A percentile compares a stretch with the other conserved stretches of the same genome.
Conservation (phyloP, 2,329 filamentous ascomycete species). For the Calycina herbarum region DNA sequence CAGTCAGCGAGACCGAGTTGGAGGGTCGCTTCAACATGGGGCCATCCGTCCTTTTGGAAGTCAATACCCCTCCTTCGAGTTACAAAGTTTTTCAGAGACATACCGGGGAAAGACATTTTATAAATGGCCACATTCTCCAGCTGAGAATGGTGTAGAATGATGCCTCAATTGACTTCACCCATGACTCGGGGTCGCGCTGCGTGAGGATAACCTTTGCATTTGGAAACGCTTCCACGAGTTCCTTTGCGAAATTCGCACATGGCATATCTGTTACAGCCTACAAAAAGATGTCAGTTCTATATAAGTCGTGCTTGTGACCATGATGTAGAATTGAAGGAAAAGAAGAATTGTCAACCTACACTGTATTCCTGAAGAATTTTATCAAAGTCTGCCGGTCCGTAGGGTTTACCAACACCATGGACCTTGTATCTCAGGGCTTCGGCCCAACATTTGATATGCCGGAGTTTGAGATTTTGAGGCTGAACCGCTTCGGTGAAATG, state of each 20-base stretch:
- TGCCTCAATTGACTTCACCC: constrained; percentile 1
- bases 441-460: neutral
- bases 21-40: neutral
- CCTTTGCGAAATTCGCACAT: constrained; percentile 5
- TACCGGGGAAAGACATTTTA: neutral
- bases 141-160: constrained; percentile 6
- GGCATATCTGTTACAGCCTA: constrained; percentile 8
- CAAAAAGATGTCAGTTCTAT: neutral
- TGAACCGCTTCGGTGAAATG: neutral
- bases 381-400: constrained; percentile 4
- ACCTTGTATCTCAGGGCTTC: constrained; percentile 3
- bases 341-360: neutral
- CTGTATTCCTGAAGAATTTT: constrained; percentile 6
- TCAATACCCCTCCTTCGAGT: neutral
- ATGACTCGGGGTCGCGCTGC: constrained; percentile 8
- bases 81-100: neutral
- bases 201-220: constrained; percentile 10
- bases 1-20: neutral
- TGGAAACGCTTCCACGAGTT: constrained; percentile 7
- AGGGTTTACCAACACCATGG: neutral
- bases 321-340: neutral
- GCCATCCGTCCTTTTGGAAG: neutral
- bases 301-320: too few relatives aligned
- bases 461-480: neutral
- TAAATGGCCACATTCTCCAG: neutral